Evolutionary conservation across 768 basidiomycete genomes (phyloP).

Genomic region (Phanerodontia chrysosporium): DNA sequence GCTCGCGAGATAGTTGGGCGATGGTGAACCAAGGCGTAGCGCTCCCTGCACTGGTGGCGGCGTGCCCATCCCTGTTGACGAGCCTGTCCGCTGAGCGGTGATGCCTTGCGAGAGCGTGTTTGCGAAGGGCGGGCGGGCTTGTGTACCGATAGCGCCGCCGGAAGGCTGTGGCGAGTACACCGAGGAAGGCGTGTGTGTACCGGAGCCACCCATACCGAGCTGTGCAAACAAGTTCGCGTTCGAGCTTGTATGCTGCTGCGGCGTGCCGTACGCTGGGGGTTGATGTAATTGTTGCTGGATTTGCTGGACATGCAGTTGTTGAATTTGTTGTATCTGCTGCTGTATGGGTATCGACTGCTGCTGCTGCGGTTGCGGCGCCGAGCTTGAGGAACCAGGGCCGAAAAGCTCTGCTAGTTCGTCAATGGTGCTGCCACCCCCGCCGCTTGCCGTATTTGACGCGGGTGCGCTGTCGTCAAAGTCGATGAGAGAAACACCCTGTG

Average conservation of each 20-base stretch:
- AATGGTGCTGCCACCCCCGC: slow-evolving; percentile 24
- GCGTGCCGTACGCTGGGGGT: background rate
- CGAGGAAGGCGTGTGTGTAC: background rate
- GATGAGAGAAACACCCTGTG: slow-evolving; percentile 51
- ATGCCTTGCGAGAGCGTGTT: background rate
- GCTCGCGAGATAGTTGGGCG: slow-evolving; percentile 22
- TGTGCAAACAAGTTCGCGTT: slow-evolving; percentile 1
- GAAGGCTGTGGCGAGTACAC: background rate
- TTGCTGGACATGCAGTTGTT: too few species aligned
- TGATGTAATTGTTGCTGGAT: slow-evolving; percentile 3
- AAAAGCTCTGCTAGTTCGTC: slow-evolving; percentile 69
- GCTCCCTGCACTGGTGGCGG: slow-evolving; percentile 27
- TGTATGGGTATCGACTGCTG: slow-evolving; percentile 13
- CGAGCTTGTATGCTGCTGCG: background rate
- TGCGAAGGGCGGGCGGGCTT: background rate
- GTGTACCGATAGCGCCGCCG: background rate
- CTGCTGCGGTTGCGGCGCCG: slow-evolving; percentile 8
- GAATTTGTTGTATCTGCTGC: slow-evolving; percentile 21
- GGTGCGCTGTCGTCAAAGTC: slow-evolving; percentile 63
- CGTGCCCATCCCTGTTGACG: slow-evolving; percentile 10
- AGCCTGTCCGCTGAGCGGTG: slow-evolving; percentile 1
- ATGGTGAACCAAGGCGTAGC: slow-evolving; percentile 11
- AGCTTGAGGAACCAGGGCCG: slow-evolving; percentile 23
- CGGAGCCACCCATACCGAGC: slow-evolving; percentile 3
- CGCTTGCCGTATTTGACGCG: slow-evolving; percentile 13